Evolutionary conservation across 306 rosid species (phyloP).

Genomic region (Lotus japonicus): DNA sequence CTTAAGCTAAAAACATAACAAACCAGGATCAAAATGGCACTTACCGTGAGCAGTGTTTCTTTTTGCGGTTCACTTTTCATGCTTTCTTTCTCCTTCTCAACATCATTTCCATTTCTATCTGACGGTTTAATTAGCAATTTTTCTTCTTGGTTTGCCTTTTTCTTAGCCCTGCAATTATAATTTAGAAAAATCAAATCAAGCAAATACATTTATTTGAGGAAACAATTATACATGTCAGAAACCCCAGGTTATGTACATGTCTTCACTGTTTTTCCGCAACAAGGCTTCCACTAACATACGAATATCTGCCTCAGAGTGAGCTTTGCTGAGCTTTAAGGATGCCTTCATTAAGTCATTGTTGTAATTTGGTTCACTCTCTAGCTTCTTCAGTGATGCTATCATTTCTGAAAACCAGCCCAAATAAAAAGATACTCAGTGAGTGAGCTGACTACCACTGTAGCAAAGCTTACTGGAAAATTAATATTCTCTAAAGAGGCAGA

Average conservation of each 20-base stretch:
- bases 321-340: constrained; percentile 55
- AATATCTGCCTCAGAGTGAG: constrained; percentile 47
- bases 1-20: background rate
- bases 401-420: constrained; percentile 42
- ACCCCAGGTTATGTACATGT: constrained; percentile 43
- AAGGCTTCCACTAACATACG: constrained; percentile 47
- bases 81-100: constrained; percentile 60
- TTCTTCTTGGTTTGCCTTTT: constrained; percentile 59
- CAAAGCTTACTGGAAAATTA: no score
- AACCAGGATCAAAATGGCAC: constrained; percentile 9
- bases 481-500: background rate
- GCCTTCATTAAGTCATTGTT: constrained; percentile 45
- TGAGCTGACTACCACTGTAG: no score
- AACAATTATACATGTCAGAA: constrained; percentile 9
- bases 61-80: constrained; percentile 37
- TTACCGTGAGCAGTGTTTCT: constrained; percentile 50
- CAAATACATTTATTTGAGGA: background rate
- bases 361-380: constrained; percentile 39
- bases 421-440: background rate
- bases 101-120: constrained; percentile 58
- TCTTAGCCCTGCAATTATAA: constrained; percentile 51
- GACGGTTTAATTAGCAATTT: constrained; percentile 60
- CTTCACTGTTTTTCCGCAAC: constrained; percentile 48
- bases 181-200: background rate
- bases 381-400: constrained; percentile 41